A percentile compares a stretch with the other conserved stretches of the same genome.
These are phyloP conservation scores for Urostyla sp. DNA, from an alignment of 73 alveolate genomes.

Conservation along the genomic window DNA sequence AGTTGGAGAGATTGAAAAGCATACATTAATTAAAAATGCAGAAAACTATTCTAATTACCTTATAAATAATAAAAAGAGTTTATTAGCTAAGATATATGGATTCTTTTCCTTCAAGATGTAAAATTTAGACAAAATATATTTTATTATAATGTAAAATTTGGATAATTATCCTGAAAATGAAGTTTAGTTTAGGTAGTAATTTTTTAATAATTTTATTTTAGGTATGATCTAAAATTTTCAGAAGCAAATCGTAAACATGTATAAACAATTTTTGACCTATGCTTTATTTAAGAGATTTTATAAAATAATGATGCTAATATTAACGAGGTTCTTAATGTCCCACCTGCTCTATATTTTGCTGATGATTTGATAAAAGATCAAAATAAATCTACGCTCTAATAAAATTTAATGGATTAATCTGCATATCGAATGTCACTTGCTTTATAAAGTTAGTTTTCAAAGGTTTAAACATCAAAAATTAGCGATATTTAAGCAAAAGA, in stretches of 20 bases:
- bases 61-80: background rate
- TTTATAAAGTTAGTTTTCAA: no score
- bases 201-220: background rate
- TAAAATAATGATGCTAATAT: background rate
- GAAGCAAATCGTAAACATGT: constrained; percentile 3
- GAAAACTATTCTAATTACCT: constrained; percentile 6
- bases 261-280: background rate
- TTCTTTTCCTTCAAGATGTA: constrained; percentile 19
- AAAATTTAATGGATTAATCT: no score
- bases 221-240: constrained; percentile 37
- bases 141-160: constrained; percentile 32
- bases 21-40: constrained; percentile 3
- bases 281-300: background rate
- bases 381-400: no score
- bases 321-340: constrained; percentile 6
- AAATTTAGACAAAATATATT: constrained; percentile 7
- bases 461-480: no score
- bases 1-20: no score
- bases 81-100: constrained; percentile 42
- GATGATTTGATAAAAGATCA: no score
- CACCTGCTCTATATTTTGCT: no score
- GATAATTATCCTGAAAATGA: constrained; percentile 21
- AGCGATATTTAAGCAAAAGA: no score
- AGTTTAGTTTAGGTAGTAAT: no score
- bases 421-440: no score